Percentiles rank a stretch among this genome's conserved stretches.
These are phyloP conservation scores for Hyaloscypha finlandica DNA, from an alignment of 495 filamentous ascomycete genomes.

Conservation along the genomic window DNA sequence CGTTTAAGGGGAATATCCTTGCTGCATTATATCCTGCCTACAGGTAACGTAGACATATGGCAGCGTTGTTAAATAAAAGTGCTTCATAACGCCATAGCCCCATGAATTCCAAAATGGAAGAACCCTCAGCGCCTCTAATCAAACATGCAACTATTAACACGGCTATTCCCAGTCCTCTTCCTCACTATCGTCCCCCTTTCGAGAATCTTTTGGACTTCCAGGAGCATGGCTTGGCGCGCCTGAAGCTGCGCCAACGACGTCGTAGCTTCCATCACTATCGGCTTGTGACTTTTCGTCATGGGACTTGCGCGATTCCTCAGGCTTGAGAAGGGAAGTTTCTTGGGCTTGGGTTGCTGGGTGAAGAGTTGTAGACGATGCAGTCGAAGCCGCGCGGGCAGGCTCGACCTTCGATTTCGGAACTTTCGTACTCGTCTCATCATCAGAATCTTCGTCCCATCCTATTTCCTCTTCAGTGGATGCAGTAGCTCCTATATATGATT, in stretches of 20 bases:
- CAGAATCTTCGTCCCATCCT: constrained; percentile 81
- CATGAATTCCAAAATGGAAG: constrained; percentile 7
- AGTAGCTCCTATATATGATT: constrained; percentile 50
- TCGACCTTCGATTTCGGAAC: constrained; percentile 28
- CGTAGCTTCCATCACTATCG: constrained; percentile 91
- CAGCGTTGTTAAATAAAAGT: constrained; percentile 10
- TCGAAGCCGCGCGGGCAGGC: constrained; percentile 43
- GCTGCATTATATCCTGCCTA: constrained; percentile 24
- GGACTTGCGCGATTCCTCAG: constrained; percentile 71
- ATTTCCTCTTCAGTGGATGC: constrained; percentile 73
- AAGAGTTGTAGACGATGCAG: constrained; percentile 54
- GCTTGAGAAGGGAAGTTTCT: constrained; percentile 47
- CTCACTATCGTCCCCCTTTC: constrained; percentile 52
- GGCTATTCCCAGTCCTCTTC: constrained; percentile 81
- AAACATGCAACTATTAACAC: not conserved
- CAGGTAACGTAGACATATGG: constrained; percentile 7
- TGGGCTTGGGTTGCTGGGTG: constrained; percentile 43
- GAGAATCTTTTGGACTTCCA: constrained; percentile 70
- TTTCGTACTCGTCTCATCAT: constrained; percentile 50
- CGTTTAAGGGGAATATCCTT: constrained; percentile 29
- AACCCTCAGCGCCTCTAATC: constrained; percentile 17
- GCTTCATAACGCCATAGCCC: constrained; percentile 16
- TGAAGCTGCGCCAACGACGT: constrained; percentile 75
- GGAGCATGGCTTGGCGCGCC: constrained; percentile 78
- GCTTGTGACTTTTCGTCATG: constrained; percentile 83